Percentiles rank a stretch among this genome's conserved stretches.
These are phyloP conservation scores for Penicillium sclerotigenum DNA, from an alignment of 2,329 filamentous ascomycete species.

Conservation along the genomic window DNA sequence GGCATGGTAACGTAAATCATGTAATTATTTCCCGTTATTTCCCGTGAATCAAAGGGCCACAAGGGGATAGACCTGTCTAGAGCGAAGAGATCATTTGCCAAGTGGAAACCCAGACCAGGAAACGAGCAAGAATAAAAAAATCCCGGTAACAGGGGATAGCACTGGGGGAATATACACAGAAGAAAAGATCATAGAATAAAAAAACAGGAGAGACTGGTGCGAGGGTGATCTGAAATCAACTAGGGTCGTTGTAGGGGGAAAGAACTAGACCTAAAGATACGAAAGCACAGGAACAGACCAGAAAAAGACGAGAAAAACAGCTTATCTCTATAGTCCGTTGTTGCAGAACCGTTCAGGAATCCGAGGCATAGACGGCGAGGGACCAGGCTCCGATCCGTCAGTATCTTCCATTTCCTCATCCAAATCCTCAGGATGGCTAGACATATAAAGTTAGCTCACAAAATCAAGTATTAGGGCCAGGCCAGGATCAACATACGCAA, in stretches of 20 bases:
- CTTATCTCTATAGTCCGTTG: conserved; percentile 18
- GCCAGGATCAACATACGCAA: conserved; percentile 58
- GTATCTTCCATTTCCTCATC: conserved; percentile 56
- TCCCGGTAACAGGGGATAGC: background rate
- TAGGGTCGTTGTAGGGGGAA: background rate
- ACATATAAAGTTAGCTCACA: conserved; percentile 8
- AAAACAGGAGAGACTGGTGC: background rate
- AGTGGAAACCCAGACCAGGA: background rate
- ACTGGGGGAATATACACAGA: conserved; percentile 16
- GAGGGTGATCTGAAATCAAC: background rate
- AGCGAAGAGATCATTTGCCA: background rate
- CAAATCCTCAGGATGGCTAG: conserved; percentile 61
- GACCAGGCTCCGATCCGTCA: conserved; percentile 21
- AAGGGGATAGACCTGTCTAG: background rate
- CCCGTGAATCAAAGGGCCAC: background rate
- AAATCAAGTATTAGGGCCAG: background rate
- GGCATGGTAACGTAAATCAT: background rate
- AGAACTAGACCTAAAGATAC: background rate
- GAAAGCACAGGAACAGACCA: background rate
- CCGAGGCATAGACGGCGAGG: conserved; percentile 32
- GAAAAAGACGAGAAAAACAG: background rate
- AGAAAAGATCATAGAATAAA: background rate
- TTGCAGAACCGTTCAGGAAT: conserved; percentile 33
- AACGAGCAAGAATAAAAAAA: background rate
- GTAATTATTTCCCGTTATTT: background rate